A percentile compares a stretch with the other conserved stretches of the same genome.
phyloP scores from a whole-genome alignment of 768 basidiomycete genomes.

The Suillus subaureus region DNA sequence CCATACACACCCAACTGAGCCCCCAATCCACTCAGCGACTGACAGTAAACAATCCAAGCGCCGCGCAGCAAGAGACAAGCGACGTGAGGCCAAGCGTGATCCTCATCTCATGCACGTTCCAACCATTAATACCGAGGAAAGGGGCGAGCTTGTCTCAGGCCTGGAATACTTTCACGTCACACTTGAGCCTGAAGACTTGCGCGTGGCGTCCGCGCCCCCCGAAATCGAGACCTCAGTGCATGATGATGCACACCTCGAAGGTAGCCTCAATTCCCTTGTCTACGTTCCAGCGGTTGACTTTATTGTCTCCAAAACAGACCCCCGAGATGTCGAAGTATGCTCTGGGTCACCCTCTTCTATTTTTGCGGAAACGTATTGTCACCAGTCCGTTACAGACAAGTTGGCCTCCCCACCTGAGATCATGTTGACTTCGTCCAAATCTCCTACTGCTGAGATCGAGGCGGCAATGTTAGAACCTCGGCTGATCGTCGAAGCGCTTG shows the following conservation, averaged over 20 bases:
- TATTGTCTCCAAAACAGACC: not conserved
- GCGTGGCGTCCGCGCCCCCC: constrained; percentile 14
- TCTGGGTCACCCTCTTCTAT: not conserved
- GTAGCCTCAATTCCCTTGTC: not conserved
- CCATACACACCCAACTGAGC: not conserved
- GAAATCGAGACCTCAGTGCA: constrained; percentile 26
- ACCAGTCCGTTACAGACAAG: not conserved
- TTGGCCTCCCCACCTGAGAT: not conserved
- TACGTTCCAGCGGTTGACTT: not conserved
- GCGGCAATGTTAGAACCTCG: constrained; percentile 39
- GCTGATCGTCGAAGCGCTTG: constrained; percentile 80
- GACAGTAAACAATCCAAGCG: constrained; percentile 35
- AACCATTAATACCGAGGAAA: constrained; percentile 1
- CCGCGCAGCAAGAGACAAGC: constrained; percentile 51
- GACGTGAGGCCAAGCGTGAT: constrained; percentile 47
- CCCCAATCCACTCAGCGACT: constrained; percentile 8
- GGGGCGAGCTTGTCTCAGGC: constrained; percentile 29
- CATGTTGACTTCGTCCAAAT: not conserved
- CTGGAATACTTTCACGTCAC: constrained; percentile 39
- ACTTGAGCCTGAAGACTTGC: constrained; percentile 21
- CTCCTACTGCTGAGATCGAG: constrained; percentile 13
- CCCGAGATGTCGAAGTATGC: not conserved
- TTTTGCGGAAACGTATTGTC: not conserved
- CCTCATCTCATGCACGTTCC: constrained; percentile 23
- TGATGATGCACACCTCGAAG: constrained; percentile 5